phyloP scores from a whole-genome alignment of 2,329 filamentous ascomycete genomes.

The Grosmannia penicillata region DNA sequence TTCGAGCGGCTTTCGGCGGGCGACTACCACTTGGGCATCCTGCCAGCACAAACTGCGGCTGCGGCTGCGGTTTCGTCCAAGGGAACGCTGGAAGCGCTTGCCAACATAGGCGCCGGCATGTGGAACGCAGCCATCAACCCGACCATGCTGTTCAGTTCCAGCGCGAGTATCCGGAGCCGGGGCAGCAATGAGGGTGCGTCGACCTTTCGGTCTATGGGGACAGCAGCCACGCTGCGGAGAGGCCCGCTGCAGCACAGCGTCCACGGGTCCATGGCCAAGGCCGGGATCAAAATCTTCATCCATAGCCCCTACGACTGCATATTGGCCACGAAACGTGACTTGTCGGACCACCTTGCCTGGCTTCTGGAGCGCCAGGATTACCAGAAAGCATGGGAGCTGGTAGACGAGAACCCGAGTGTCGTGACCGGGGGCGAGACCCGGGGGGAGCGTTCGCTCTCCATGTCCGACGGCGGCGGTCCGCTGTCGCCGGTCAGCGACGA shows the following conservation, averaged over 20 bases:
- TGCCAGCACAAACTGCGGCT: slow-evolving; percentile 59
- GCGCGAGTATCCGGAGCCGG: slow-evolving; percentile 56
- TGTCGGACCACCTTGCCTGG: slow-evolving; percentile 77
- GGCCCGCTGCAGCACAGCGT: slow-evolving; percentile 19
- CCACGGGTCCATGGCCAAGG: slow-evolving; percentile 40
- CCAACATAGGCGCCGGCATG: slow-evolving; percentile 58
- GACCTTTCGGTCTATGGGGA: slow-evolving; percentile 27
- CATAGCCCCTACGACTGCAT: slow-evolving; percentile 95
- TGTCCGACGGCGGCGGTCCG: slow-evolving; percentile 19
- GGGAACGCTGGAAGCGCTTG: slow-evolving; percentile 63
- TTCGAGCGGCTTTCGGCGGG: slow-evolving; percentile 75
- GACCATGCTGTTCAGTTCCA: slow-evolving; percentile 72
- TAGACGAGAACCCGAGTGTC: slow-evolving; percentile 77
- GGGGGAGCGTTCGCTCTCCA: slow-evolving; percentile 16
- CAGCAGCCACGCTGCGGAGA: slow-evolving; percentile 18
- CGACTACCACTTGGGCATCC: slow-evolving; percentile 79
- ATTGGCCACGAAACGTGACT: slow-evolving; percentile 74
- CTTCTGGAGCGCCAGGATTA: slow-evolving; percentile 69
- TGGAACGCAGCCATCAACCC: slow-evolving; percentile 89
- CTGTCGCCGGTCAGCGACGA: slow-evolving; percentile 24
- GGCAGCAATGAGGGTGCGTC: slow-evolving; percentile 46
- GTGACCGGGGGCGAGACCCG: slow-evolving; percentile 21
- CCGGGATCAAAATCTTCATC: slow-evolving; percentile 65
- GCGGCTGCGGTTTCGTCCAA: slow-evolving; percentile 48
- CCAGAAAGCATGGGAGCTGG: slow-evolving; percentile 72